Percentiles rank a stretch among this genome's conserved stretches.
Conservation (phyloP, 2,329 filamentous ascomycete species). For the Talaromyces sp. region DNA sequence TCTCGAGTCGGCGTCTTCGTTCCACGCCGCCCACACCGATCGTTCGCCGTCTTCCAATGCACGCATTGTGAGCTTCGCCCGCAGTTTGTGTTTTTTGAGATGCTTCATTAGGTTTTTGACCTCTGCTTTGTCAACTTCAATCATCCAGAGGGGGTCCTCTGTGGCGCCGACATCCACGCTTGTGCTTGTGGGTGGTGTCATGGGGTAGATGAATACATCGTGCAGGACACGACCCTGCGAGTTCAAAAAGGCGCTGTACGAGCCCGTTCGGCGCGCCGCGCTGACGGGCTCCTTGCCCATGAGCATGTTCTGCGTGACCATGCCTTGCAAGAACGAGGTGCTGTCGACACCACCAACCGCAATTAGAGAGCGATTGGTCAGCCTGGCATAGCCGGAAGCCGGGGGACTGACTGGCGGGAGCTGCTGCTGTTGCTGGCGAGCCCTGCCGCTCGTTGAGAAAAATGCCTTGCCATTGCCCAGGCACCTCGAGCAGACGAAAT, state of each 20-base stretch:
- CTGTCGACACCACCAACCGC: constrained; percentile 74
- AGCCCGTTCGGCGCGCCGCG: constrained; percentile 42
- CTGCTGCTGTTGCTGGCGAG: constrained; percentile 10
- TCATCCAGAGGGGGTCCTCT: constrained; percentile 52
- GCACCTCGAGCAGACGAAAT: constrained; percentile 26
- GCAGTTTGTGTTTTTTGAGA: constrained; percentile 78
- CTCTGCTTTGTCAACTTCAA: constrained; percentile 75
- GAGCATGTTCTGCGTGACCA: constrained; percentile 69
- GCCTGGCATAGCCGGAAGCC: constrained; percentile 41
- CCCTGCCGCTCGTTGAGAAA: constrained; percentile 25
- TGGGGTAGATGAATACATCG: constrained; percentile 84
- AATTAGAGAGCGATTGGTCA: constrained; percentile 74
- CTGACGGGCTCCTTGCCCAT: constrained; percentile 36
- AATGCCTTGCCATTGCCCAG: constrained; percentile 15
- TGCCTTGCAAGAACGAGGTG: constrained; percentile 78
- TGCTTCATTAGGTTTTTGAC: constrained; percentile 61
- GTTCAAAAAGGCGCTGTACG: constrained; percentile 81
- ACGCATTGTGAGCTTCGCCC: constrained; percentile 69
- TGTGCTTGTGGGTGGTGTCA: constrained; percentile 28
- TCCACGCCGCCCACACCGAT: constrained; percentile 71
- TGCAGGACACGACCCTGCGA: constrained; percentile 77
- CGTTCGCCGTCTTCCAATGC: constrained; percentile 61
- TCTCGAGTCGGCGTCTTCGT: constrained; percentile 39
- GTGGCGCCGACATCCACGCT: constrained; percentile 15
- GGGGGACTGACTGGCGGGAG: constrained; percentile 30